phyloP scores from a whole-genome alignment of 495 filamentous ascomycete genomes.

The Lasiosphaeriaceae sp. region DNA sequence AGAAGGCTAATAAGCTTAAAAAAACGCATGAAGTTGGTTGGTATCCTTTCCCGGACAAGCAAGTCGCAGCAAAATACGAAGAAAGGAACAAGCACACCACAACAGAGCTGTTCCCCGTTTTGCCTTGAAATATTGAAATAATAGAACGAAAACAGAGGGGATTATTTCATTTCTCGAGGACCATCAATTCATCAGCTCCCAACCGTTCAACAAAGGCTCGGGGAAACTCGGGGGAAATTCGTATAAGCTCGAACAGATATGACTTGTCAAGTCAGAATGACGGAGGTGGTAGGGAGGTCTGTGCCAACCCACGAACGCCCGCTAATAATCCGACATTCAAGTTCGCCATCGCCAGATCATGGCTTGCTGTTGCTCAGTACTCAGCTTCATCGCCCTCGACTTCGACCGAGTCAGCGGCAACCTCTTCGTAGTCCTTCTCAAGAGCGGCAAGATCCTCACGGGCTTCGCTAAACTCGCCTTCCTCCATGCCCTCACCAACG shows the following conservation, averaged over 20 bases:
- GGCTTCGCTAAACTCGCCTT: conserved; percentile 89
- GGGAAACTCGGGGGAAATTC: not conserved
- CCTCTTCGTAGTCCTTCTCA: conserved; percentile 91
- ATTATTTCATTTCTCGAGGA: not conserved
- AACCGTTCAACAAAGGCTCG: not conserved
- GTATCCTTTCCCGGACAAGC: not conserved
- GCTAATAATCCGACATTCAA: not conserved
- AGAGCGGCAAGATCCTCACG: conserved; percentile 86
- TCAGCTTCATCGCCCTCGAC: conserved; percentile 62
- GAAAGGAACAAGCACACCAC: not conserved
- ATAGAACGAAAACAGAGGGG: not conserved
- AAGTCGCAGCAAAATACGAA: not conserved
- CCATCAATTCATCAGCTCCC: not conserved
- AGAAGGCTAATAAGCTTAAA: not conserved
- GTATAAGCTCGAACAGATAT: not conserved
- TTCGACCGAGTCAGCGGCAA: conserved; percentile 68
- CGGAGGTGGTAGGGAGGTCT: too few species aligned
- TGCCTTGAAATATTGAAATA: not conserved
- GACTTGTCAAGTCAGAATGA: not conserved
- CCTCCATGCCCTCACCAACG: conserved; percentile 94
- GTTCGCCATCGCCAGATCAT: not conserved
- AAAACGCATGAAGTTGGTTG: not conserved
- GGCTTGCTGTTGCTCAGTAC: conserved; percentile 54
- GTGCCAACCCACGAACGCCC: too few species aligned
- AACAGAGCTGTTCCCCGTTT: not conserved